Percentiles rank a stretch among this genome's conserved stretches.
These are phyloP conservation scores for Hamamelis virginiana DNA, from an alignment of 164 flowering plant species.

Conservation along the genomic window DNA sequence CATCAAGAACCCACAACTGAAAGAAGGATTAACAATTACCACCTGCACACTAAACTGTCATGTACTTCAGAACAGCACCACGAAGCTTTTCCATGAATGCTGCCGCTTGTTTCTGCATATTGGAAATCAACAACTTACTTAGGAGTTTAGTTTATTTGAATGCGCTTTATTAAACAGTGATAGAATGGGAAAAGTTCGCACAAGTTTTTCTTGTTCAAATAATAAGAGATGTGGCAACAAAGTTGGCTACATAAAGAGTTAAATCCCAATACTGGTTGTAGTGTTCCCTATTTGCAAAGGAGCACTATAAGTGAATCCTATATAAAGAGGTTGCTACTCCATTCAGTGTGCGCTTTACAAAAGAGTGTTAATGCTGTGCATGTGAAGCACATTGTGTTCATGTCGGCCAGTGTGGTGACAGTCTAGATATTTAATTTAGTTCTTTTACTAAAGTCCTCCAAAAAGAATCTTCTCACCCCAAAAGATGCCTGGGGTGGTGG, in stretches of 20 bases:
- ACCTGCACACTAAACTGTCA: constrained; percentile 51
- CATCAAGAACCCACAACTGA: neutral
- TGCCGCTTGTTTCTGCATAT: constrained; percentile 75
- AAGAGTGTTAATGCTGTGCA: too few species aligned
- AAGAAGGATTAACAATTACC: neutral
- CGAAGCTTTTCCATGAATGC: constrained; percentile 90
- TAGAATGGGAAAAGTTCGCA: neutral
- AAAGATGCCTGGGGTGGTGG: too few species aligned
- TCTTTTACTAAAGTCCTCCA: too few species aligned
- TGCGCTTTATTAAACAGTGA: neutral
- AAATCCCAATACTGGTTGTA: neutral
- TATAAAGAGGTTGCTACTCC: too few species aligned
- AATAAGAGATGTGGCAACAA: neutral
- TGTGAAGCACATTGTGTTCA: too few species aligned
- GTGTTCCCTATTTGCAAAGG: neutral
- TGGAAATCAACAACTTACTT: neutral
- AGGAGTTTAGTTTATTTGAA: neutral
- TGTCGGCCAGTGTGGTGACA: too few species aligned
- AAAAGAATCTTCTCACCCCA: too few species aligned
- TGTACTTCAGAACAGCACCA: constrained; percentile 71
- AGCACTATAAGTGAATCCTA: too few species aligned
- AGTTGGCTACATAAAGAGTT: neutral
- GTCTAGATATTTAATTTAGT: too few species aligned
- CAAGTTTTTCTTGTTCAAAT: neutral
- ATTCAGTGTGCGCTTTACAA: too few species aligned